These are phyloP conservation scores for Globisporangium cystogenes DNA, from an alignment of 352 stramenopile species.

Conservation along the genomic window DNA sequence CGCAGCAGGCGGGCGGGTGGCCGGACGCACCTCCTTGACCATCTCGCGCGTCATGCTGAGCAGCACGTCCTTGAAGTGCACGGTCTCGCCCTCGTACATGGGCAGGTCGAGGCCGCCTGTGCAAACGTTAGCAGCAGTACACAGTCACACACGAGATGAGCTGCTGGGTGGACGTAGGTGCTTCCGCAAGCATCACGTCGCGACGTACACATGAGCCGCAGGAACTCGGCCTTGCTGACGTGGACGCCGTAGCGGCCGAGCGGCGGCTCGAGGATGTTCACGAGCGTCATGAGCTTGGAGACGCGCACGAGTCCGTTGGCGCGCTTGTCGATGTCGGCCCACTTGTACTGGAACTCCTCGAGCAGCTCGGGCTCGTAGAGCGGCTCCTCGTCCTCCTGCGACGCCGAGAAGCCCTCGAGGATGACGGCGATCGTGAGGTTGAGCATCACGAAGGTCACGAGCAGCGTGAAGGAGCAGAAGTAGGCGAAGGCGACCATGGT, in stretches of 20 bases:
- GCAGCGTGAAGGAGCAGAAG: conserved; percentile 85
- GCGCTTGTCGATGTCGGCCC: conserved; percentile 84
- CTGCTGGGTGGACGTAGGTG: too few relatives aligned
- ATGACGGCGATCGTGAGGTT: conserved; percentile 95
- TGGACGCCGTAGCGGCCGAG: conserved; percentile 55
- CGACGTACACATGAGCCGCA: conserved; percentile 60
- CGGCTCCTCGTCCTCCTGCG: conserved; percentile 83
- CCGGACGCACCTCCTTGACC: conserved; percentile 59
- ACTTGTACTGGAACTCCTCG: conserved; percentile 86
- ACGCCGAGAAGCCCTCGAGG: conserved; percentile 88
- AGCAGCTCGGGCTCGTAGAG: conserved; percentile 86
- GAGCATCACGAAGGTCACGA: conserved; percentile 93
- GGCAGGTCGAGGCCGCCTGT: conserved; percentile 62
- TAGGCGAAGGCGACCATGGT: conserved; percentile 58
- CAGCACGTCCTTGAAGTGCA: conserved; percentile 88
- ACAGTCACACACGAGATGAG: too few relatives aligned
- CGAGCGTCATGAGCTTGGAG: conserved; percentile 63
- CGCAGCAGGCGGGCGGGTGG: too few relatives aligned
- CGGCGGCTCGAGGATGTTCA: conserved; percentile 70
- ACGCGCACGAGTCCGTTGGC: conserved; percentile 82
- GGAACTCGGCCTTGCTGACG: conserved; percentile 37
- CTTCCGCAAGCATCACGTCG: too few relatives aligned
- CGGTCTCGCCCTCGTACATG: conserved; percentile 74
- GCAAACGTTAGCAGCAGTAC: neutral
- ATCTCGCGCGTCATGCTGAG: conserved; percentile 73